Conservation (phyloP, 2,329 filamentous ascomycete species). For the Xylaria sp. region DNA sequence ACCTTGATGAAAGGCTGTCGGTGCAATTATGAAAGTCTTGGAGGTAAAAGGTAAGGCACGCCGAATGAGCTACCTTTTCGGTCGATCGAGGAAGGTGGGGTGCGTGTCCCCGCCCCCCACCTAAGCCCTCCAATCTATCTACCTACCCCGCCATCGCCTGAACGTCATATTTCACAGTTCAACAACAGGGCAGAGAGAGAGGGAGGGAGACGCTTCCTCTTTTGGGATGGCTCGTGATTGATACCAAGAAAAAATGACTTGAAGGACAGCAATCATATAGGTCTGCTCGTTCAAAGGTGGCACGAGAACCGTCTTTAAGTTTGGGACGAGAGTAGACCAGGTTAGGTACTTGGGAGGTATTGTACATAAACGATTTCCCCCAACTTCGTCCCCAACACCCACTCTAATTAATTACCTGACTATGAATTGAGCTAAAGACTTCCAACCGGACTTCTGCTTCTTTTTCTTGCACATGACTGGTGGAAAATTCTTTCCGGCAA, state of each 20-base stretch:
- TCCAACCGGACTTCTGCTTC: not conserved
- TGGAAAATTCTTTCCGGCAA: constrained; percentile 19
- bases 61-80: not conserved
- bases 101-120: not conserved
- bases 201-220: not conserved
- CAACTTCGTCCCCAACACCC: too few species aligned
- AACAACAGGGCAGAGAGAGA: too few species aligned
- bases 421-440: not conserved
- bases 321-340: too few species aligned
- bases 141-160: not conserved
- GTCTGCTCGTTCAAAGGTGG: too few species aligned
- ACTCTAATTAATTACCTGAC: not conserved
- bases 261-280: too few species aligned
- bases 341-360: too few species aligned
- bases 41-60: not conserved
- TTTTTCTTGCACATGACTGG: constrained; percentile 3
- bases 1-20: too few species aligned
- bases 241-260: too few species aligned
- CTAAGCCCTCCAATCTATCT: not conserved
- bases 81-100: not conserved
- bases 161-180: not conserved
- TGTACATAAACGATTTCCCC: too few species aligned
- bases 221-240: not conserved
- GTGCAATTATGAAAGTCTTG: not conserved
- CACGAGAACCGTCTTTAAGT: too few species aligned